Evolutionary conservation across 768 basidiomycete genomes (phyloP).

Genomic region (Stropharia rugosoannulata): DNA sequence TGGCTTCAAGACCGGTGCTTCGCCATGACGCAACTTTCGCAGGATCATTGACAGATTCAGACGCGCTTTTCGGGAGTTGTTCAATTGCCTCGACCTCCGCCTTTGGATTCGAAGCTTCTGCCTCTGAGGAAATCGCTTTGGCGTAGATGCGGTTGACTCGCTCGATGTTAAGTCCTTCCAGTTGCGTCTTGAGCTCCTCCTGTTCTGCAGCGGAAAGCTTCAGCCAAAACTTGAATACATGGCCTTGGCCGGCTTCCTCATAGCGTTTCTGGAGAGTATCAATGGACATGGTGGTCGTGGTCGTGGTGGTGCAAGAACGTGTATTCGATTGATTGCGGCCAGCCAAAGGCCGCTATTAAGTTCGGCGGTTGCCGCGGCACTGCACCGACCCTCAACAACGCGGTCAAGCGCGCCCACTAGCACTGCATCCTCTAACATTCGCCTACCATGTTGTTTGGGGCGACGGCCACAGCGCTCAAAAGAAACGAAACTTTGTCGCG

Average conservation of each 20-base stretch:
- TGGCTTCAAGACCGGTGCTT: conserved; percentile 74
- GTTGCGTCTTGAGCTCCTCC: conserved; percentile 62
- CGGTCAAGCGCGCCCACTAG: background rate
- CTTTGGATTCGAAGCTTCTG: conserved; percentile 39
- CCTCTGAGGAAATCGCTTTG: conserved; percentile 71
- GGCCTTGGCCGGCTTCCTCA: conserved; percentile 80
- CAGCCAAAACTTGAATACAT: conserved; percentile 88
- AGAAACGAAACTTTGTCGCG: background rate
- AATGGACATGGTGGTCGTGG: conserved; percentile 48
- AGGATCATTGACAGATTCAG: conserved; percentile 57
- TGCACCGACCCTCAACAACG: background rate
- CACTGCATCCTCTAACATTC: background rate
- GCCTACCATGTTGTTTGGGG: background rate
- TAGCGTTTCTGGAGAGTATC: conserved; percentile 63
- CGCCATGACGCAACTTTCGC: conserved; percentile 73
- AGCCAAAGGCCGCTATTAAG: conserved; percentile 8
- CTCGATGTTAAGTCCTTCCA: conserved; percentile 78
- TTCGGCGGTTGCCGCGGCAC: conserved; percentile 21
- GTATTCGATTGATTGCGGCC: conserved; percentile 5
- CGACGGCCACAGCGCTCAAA: background rate
- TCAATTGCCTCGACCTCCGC: conserved; percentile 55
- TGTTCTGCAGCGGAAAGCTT: conserved; percentile 66
- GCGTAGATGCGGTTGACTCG: conserved; percentile 89
- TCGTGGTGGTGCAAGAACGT: conserved; percentile 7
- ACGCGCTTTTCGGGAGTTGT: conserved; percentile 78